Conservation (phyloP, 2,329 filamentous ascomycete genomes). For the Cordyceps tenuipes region DNA sequence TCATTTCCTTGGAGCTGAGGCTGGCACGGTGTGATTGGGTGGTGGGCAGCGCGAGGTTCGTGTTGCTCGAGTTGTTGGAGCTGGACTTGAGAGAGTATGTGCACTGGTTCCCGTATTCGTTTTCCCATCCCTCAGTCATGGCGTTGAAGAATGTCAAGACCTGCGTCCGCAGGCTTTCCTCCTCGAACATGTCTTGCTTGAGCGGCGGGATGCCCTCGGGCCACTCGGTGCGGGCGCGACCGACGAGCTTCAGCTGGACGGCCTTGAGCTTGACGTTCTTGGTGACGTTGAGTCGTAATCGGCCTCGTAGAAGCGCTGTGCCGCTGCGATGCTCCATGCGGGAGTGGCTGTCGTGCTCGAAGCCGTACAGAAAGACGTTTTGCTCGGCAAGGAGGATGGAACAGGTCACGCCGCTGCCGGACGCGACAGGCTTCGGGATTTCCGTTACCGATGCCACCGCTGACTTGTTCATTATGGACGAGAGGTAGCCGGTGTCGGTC, state of each 20-base stretch:
- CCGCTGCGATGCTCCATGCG: conserved; percentile 47
- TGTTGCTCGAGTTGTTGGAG: conserved; percentile 27
- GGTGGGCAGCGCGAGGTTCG: conserved; percentile 21
- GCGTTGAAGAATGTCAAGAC: conserved; percentile 91
- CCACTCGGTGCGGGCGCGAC: conserved; percentile 86
- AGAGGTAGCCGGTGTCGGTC: neutral
- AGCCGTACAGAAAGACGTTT: conserved; percentile 71
- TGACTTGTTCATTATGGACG: conserved; percentile 36
- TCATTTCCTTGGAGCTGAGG: conserved; percentile 40
- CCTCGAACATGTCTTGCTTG: conserved; percentile 76
- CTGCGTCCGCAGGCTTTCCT: conserved; percentile 78
- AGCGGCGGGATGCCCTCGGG: conserved; percentile 88
- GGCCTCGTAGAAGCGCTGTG: conserved; percentile 82
- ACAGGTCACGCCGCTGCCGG: conserved; percentile 66
- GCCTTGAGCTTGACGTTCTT: conserved; percentile 93
- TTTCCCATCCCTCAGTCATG: conserved; percentile 51
- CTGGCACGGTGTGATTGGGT: conserved; percentile 19
- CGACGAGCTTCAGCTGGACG: conserved; percentile 77
- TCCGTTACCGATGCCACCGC: conserved; percentile 46
- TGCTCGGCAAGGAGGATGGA: conserved; percentile 70
- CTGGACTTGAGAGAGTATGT: conserved; percentile 40
- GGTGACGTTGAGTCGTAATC: conserved; percentile 69
- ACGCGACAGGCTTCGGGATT: conserved; percentile 65
- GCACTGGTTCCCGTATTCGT: conserved; percentile 56
- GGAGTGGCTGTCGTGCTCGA: conserved; percentile 59